Evolutionary conservation across 352 stramenopile species (phyloP).

Genomic region (Pythium sukuiense): DNA sequence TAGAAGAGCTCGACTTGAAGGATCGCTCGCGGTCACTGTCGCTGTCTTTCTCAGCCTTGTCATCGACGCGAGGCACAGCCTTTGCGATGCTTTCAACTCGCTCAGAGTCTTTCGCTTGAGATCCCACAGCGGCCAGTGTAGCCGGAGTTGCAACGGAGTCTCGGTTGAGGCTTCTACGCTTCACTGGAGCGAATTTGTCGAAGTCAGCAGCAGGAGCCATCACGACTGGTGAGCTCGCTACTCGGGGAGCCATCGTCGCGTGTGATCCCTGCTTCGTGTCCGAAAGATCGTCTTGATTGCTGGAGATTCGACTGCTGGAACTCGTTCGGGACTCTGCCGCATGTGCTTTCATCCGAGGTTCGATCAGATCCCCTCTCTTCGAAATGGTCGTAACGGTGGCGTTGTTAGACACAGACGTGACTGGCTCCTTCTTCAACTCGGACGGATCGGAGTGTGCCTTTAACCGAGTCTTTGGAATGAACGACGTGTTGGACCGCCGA

Average conservation of each 20-base stretch:
- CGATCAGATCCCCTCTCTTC: neutral
- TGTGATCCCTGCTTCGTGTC: too few species aligned
- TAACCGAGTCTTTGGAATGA: neutral
- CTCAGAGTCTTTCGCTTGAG: neutral
- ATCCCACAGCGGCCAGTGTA: neutral
- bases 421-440: neutral
- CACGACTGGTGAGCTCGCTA: neutral
- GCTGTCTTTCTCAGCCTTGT: conserved; percentile 14
- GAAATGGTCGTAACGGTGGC: neutral
- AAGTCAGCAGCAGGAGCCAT: neutral
- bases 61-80: neutral
- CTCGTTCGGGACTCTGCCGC: neutral
- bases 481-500: conserved; percentile 26
- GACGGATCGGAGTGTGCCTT: neutral
- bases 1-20: conserved; percentile 6
- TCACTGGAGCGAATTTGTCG: conserved; percentile 29
- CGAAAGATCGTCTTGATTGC: neutral
- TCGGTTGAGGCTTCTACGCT: conserved; percentile 21
- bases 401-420: neutral
- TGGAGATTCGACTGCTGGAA: neutral
- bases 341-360: neutral
- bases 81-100: conserved; percentile 11
- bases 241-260: too few species aligned
- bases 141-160: neutral
- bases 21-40: conserved; percentile 12